Base-by-base conservation (phyloP, 306 rosid species). In the Fragaria iinumae region DNA sequence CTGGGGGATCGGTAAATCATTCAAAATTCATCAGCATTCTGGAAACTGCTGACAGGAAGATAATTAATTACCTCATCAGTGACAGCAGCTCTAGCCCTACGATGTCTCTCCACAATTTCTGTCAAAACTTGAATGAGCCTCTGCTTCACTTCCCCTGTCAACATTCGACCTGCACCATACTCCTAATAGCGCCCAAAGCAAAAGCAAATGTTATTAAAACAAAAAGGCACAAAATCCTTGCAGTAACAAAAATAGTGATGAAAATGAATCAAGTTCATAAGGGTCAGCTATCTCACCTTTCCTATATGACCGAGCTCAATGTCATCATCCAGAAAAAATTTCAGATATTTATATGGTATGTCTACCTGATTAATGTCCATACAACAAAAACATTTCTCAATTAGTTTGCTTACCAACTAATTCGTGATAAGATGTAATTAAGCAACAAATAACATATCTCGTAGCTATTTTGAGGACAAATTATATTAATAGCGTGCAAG, bases 71-170 rank as follows among this genome's bases (percentile, higher is more conserved):
- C 97, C 96, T 95, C 96, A 21, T 95, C 93, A 1, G 96, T 89
- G 78, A 95, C 99, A 65, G 90, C 87, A 71, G 99, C 97, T 38
- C 97, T 96, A 60, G 97, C 93, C 81, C 81, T 81, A 7, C 91
- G 81, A 76, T 95, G 99, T 79, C 97, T 90, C 83, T 95, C 99
- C 29, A 90, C 97, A 38, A 92, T 12, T 84, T 85, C 92, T 23
- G 97, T 90, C 85, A 92, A 83, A 68, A 92, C 93, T 83, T 87
- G 65, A 34, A 72, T 68, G 55, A 95, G 90, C 32, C 88, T 88
- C 62, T 90, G 89, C 87, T 95, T 95, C 73, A 95, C 97, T 86
- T 95, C 93, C 66, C 99, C 99, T 6, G 99, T 95, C 34, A 95
- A 87, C 99, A 92, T 87, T 45, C 90, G 91, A 57, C 99, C 97